Conservation (phyloP, 2,329 filamentous ascomycete species). For the Pezicula neosporulosa region DNA sequence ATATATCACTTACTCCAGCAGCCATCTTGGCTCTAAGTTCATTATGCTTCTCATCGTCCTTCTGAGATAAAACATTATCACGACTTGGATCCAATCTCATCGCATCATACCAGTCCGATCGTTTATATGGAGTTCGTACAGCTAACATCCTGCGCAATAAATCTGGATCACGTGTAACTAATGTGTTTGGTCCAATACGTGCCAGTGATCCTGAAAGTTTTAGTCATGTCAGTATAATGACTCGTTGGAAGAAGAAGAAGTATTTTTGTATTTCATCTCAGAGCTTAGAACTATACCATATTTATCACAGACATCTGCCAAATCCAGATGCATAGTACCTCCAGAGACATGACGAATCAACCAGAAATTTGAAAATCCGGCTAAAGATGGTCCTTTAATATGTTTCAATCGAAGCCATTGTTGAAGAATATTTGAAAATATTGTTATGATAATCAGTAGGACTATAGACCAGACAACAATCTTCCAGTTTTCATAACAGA, state of each 20-base stretch:
- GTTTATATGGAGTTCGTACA: slow-evolving; percentile 33
- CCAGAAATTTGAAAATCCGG: slow-evolving; percentile 1
- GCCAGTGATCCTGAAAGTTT: slow-evolving; percentile 21
- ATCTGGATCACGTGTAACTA: slow-evolving; percentile 36
- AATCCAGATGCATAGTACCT: slow-evolving; percentile 2
- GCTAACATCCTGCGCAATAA: slow-evolving; percentile 34
- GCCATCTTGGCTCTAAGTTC: slow-evolving; percentile 44
- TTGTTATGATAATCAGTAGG: neutral
- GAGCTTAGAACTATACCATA: neutral
- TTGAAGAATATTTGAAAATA: neutral
- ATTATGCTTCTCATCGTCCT: slow-evolving; percentile 41
- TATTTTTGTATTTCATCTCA: too few species aligned
- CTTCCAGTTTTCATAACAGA: neutral
- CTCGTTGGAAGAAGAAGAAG: neutral
- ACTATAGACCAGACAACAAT: neutral
- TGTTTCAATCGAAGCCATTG: neutral
- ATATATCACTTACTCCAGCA: slow-evolving; percentile 44
- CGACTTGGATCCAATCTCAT: slow-evolving; percentile 49
- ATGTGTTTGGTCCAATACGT: slow-evolving; percentile 36
- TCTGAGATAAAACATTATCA: slow-evolving; percentile 49
- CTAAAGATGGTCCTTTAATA: neutral
- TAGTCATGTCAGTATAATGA: neutral
- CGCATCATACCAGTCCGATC: slow-evolving; percentile 42
- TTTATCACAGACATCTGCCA: slow-evolving; percentile 1
- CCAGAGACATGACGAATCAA: slow-evolving; percentile 1